phyloP scores from a whole-genome alignment of 73 alveolate species.

The Paramecium pentaurelia region DNA sequence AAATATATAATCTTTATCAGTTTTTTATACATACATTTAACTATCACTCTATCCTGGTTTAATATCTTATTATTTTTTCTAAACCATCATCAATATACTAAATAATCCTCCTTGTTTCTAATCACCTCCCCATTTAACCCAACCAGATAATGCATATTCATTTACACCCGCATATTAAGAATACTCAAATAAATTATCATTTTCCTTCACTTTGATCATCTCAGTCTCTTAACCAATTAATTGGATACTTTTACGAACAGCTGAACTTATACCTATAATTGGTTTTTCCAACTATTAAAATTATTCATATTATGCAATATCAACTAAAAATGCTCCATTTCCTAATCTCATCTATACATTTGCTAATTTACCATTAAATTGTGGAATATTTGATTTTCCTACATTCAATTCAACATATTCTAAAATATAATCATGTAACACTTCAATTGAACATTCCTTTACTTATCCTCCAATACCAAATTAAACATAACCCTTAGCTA shows the following conservation, averaged over 20 bases:
- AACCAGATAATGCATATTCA: slow-evolving; percentile 31
- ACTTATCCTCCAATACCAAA: slow-evolving; percentile 23
- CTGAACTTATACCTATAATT: background rate
- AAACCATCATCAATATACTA: background rate
- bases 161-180: background rate
- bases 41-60: background rate
- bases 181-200: background rate
- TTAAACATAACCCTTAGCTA: slow-evolving; percentile 27
- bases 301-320: background rate
- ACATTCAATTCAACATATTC: background rate
- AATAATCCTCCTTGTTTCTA: background rate
- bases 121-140: slow-evolving; percentile 30
- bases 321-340: background rate
- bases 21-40: background rate
- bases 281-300: background rate
- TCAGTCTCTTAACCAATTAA: background rate
- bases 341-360: background rate
- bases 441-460: background rate
- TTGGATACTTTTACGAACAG: background rate
- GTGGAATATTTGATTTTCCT: background rate
- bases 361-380: slow-evolving; percentile 23
- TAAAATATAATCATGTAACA: background rate
- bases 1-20: background rate
- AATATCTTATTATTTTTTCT: slow-evolving; percentile 11
- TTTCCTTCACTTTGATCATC: background rate